Conservation (phyloP, 306 rosid genomes). For the Cucumis hystrix region DNA sequence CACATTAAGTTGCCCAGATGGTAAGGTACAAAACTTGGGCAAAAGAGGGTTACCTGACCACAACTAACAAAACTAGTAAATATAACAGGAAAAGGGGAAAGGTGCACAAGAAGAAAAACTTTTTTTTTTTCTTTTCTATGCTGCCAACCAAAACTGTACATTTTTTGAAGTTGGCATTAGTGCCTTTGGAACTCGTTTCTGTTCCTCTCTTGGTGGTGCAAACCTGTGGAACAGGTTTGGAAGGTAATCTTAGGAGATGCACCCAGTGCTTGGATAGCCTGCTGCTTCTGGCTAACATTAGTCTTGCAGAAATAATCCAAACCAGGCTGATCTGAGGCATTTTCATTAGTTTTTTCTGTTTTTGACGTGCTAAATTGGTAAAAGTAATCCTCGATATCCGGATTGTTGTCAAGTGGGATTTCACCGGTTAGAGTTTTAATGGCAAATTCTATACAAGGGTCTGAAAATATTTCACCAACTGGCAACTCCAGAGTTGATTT, state of each 20-base stretch:
- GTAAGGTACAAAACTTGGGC: background rate
- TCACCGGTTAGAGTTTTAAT: slow-evolving; percentile 54
- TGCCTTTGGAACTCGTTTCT: slow-evolving; percentile 27
- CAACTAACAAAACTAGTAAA: background rate
- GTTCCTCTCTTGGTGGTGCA: slow-evolving; percentile 16
- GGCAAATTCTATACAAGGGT: slow-evolving; percentile 79
- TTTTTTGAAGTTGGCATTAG: slow-evolving; percentile 8
- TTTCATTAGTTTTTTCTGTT: slow-evolving; percentile 13
- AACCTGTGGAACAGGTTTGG: slow-evolving; percentile 25
- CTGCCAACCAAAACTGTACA: slow-evolving; percentile 18
- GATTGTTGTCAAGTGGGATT: slow-evolving; percentile 38
- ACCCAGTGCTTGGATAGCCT: slow-evolving; percentile 11
- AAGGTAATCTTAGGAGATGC: slow-evolving; percentile 22
- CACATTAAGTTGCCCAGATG: background rate
- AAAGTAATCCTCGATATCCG: slow-evolving; percentile 27
- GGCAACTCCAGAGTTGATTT: slow-evolving; percentile 23
- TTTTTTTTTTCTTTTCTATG: background rate
- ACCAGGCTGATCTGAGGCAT: slow-evolving; percentile 18
- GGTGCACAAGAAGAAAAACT: background rate
- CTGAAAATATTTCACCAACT: slow-evolving; percentile 35
- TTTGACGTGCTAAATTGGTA: slow-evolving; percentile 32
- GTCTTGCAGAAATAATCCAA: slow-evolving; percentile 13
- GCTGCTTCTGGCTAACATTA: slow-evolving; percentile 1
- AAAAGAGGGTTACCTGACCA: background rate
- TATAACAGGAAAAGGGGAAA: background rate